These are phyloP conservation scores for Tylopilus subfusipes DNA, from an alignment of 768 basidiomycete genomes.

Conservation along the genomic window DNA sequence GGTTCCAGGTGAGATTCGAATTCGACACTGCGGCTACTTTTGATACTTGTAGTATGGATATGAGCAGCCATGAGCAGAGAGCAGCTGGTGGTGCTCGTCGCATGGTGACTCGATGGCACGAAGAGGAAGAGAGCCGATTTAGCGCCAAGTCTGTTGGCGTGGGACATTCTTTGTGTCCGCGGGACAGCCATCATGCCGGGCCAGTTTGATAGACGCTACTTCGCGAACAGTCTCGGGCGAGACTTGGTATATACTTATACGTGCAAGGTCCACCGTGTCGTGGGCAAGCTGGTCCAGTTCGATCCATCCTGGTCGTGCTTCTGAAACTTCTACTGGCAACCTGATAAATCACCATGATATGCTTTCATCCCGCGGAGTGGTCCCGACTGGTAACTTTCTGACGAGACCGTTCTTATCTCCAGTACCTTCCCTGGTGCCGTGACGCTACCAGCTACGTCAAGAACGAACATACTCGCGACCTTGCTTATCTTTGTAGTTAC, in stretches of 20 bases:
- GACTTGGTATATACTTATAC: not conserved
- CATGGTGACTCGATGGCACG: slow-evolving; percentile 14
- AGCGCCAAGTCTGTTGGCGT: slow-evolving; percentile 4
- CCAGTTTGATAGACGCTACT: too few species aligned
- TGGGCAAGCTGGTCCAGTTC: not conserved
- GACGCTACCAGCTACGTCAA: not conserved
- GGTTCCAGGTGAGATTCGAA: slow-evolving; percentile 18
- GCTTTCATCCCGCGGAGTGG: slow-evolving; percentile 6
- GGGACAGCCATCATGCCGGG: too few species aligned
- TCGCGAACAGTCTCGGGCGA: not conserved
- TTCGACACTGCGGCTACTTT: slow-evolving; percentile 1
- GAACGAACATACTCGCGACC: not conserved
- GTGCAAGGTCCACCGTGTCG: not conserved
- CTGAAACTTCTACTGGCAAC: not conserved
- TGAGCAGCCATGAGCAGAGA: slow-evolving; percentile 17
- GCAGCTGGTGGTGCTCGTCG: slow-evolving; percentile 17
- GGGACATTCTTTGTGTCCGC: slow-evolving; percentile 7
- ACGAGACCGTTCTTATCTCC: not conserved
- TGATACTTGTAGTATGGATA: slow-evolving; percentile 2
- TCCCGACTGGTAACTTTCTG: not conserved
- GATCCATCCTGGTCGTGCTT: not conserved
- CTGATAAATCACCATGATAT: not conserved
- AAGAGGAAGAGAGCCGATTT: not conserved
- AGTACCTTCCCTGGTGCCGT: not conserved
- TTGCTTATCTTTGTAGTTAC: not conserved